Evolutionary conservation across 1,139 yeast species (phyloP).

Genomic region (Debaryomyces fabryi): DNA sequence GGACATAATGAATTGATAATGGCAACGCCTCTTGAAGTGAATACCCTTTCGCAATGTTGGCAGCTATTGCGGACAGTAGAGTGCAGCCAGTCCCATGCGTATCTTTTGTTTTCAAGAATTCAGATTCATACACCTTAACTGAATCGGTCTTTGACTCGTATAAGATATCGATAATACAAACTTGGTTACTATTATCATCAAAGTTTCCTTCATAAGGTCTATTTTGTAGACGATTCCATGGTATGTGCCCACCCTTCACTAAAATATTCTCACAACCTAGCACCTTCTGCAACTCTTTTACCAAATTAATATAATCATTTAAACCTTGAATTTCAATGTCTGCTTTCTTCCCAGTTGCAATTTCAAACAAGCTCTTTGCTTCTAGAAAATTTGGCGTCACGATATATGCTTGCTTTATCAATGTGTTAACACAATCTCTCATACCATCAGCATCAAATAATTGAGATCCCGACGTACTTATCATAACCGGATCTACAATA

Average conservation of each 20-base stretch:
- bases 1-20: constrained; percentile 65
- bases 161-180: constrained; percentile 59
- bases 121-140: constrained; percentile 52
- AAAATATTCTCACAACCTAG: constrained; percentile 58
- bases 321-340: constrained; percentile 15
- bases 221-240: constrained; percentile 41
- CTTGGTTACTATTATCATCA: constrained; percentile 20
- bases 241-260: constrained; percentile 82
- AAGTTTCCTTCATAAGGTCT: constrained; percentile 19
- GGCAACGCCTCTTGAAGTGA: constrained; percentile 52
- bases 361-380: constrained; percentile 46
- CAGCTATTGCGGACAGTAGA: constrained; percentile 77
- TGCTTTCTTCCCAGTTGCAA: constrained; percentile 21
- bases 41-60: constrained; percentile 63
- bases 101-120: constrained; percentile 50
- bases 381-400: constrained; percentile 81
- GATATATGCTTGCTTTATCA: constrained; percentile 59
- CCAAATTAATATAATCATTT: constrained; percentile 33
- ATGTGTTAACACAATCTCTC: constrained; percentile 40
- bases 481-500: constrained; percentile 83
- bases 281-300: constrained; percentile 40
- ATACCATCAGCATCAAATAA: constrained; percentile 55
- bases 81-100: constrained; percentile 96
- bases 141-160: constrained; percentile 46
- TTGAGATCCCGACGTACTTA: constrained; percentile 73